A percentile compares a stretch with the other conserved stretches of the same genome.
Evolutionary conservation across 345 rosid genomes (phyloP).

Genomic region (Abelmoschus esculentus): DNA sequence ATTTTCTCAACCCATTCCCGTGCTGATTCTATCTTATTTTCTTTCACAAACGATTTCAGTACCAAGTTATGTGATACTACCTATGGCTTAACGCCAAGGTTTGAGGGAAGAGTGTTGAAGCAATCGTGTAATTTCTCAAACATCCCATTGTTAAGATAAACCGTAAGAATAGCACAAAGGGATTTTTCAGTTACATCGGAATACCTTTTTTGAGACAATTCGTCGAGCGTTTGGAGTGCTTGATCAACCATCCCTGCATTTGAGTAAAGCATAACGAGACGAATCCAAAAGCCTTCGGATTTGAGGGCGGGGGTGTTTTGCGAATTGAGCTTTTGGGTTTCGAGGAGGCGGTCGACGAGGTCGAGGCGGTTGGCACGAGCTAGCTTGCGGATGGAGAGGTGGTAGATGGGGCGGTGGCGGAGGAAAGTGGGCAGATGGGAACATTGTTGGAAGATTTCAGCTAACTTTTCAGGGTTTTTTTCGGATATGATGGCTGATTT

Average conservation of each 20-base stretch:
- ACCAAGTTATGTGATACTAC: slow-evolving; percentile 23
- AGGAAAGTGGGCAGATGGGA: slow-evolving; percentile 23
- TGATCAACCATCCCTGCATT: slow-evolving; percentile 24
- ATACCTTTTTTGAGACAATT: slow-evolving; percentile 5
- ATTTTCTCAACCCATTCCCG: slow-evolving; percentile 22
- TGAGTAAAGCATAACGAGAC: slow-evolving; percentile 30
- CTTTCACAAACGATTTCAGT: slow-evolving; percentile 21
- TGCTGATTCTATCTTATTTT: slow-evolving; percentile 15
- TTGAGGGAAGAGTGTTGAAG: slow-evolving; percentile 15
- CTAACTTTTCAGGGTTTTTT: slow-evolving; percentile 24
- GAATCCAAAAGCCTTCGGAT: slow-evolving; percentile 32
- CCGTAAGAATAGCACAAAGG: slow-evolving; percentile 24
- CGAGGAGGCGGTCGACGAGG: slow-evolving; percentile 22
- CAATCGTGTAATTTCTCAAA: slow-evolving; percentile 8
- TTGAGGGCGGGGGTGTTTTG: slow-evolving; percentile 6
- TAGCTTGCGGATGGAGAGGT: slow-evolving; percentile 28
- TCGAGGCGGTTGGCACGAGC: slow-evolving; percentile 26
- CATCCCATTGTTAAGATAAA: slow-evolving; percentile 19
- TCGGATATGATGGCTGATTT: slow-evolving; percentile 27
- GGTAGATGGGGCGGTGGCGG: slow-evolving; percentile 34
- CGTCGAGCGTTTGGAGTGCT: slow-evolving; percentile 17
- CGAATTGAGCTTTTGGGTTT: slow-evolving; percentile 1
- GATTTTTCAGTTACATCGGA: slow-evolving; percentile 21
- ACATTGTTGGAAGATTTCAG: slow-evolving; percentile 19
- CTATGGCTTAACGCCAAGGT: slow-evolving; percentile 15